Base-by-base conservation (phyloP, 495 filamentous ascomycete genomes). In the Aspergillus campestris region DNA sequence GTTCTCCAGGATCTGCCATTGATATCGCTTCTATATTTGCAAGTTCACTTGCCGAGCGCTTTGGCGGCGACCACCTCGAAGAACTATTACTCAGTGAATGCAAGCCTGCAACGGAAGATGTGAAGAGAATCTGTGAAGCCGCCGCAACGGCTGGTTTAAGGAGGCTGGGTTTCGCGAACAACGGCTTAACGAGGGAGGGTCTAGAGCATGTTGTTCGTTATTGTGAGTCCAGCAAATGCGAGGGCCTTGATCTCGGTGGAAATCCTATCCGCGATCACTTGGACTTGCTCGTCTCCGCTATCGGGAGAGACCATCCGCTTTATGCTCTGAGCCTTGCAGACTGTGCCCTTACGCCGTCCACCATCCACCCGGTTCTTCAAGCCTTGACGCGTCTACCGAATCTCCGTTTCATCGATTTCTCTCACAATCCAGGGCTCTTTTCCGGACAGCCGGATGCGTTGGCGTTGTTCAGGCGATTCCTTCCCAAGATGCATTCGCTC, bases 171-270 rank as follows among this genome's bases (percentile, higher is more conserved):
- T 72, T 95, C 30, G 92, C 88, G 8, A 83, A 84, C 47, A 96
- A 95, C 44, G 64, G 75, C 31, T 71, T 98, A 14, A 82, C 80
- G 13, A 70, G 75, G 8, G 80, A 84, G 44, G 86, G 87, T 3
- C 63, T 94, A 41, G 74, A 81, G 42, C 83, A 92, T 60, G 74
- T 95, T 33, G 73, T 83, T 29, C 74, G 76, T 40, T 95, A 87
- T 62, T 59, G 96, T 32, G 73, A 77, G 39, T 75, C 73, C 34
- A 83, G 83, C 0, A 71, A 80, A 34, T 98, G 91, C 50, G 86
- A 94, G 59, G 92, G 88, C 1, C 69, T 98, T 6, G 92, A 97
- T 61, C 64, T 98, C n/a, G 90, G 90, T 31, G 88, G 88, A n/a
- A 97, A 95, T 55, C 79, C 89, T 50, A 65, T 87, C 33, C 66